Conservation (phyloP, 257 asterid genomes). For the Osmanthus fragrans region DNA sequence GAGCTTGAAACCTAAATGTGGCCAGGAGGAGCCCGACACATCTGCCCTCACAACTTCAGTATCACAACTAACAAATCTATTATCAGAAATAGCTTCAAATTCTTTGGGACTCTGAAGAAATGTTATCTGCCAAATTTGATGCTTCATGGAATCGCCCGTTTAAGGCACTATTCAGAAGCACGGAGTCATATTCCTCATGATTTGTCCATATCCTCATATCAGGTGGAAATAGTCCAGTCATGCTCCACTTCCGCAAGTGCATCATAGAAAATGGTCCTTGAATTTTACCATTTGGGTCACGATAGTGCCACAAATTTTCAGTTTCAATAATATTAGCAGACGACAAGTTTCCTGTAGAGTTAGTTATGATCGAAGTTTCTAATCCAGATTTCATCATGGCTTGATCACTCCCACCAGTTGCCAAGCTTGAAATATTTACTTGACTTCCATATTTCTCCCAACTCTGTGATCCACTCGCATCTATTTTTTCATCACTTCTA, state of each 20-base stretch:
- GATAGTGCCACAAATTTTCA: slow-evolving; percentile 92
- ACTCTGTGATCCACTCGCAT: slow-evolving; percentile 36
- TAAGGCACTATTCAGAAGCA: slow-evolving; percentile 71
- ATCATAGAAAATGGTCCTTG: slow-evolving; percentile 95
- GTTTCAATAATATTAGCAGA: slow-evolving; percentile 52
- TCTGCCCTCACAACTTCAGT: slow-evolving; percentile 36
- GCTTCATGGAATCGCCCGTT: slow-evolving; percentile 53
- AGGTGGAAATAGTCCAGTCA: slow-evolving; percentile 79
- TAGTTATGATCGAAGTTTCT: slow-evolving; percentile 44
- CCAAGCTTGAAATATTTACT: slow-evolving; percentile 26
- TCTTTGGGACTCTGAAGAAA: slow-evolving; percentile 37
- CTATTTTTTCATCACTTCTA: slow-evolving; percentile 38
- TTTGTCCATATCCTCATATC: slow-evolving; percentile 89
- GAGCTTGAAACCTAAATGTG: slow-evolving; percentile 34
- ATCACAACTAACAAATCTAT: slow-evolving; percentile 1
- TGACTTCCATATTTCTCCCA: slow-evolving; percentile 38
- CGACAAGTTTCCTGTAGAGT: slow-evolving; percentile 35
- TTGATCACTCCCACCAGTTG: slow-evolving; percentile 33
- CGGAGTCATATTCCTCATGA: slow-evolving; percentile 68
- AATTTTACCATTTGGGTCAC: slow-evolving; percentile 84
- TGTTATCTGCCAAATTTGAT: slow-evolving; percentile 36
- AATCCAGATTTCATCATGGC: slow-evolving; percentile 43
- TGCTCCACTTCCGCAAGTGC: slow-evolving; percentile 83
- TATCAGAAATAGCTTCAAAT: slow-evolving; percentile 32
- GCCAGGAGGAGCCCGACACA: slow-evolving; percentile 43